These are phyloP conservation scores for Volvox africanus DNA, from an alignment of 139 green algal genomes.

Conservation along the genomic window DNA sequence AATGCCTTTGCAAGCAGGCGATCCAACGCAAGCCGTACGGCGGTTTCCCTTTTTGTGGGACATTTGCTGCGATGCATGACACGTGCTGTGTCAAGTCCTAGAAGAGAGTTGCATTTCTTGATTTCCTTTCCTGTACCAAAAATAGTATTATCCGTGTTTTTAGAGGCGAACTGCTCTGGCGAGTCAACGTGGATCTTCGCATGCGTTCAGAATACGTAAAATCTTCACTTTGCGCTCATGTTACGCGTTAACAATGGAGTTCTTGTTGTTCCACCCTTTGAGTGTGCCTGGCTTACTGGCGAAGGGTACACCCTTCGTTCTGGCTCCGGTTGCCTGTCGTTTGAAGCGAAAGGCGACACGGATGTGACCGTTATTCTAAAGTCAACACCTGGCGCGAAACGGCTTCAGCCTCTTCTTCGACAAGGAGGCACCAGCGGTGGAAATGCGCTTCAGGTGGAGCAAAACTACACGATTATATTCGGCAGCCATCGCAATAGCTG, in stretches of 20 bases:
- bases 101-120: neutral
- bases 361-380: slow-evolving; percentile 89
- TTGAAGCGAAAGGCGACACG: slow-evolving; percentile 74
- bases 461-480: slow-evolving; percentile 91
- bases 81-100: neutral
- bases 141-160: neutral
- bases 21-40: slow-evolving; percentile 6
- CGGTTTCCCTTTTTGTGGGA: neutral
- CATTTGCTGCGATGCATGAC: neutral
- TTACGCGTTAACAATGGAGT: slow-evolving; percentile 65
- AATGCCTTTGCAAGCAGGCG: neutral
- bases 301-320: slow-evolving; percentile 68
- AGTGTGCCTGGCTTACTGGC: slow-evolving; percentile 84
- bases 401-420: slow-evolving; percentile 76
- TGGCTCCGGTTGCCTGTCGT: slow-evolving; percentile 27
- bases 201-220: neutral
- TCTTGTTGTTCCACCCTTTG: slow-evolving; percentile 86
- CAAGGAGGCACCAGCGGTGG: slow-evolving; percentile 3
- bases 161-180: too few species aligned
- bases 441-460: slow-evolving; percentile 58
- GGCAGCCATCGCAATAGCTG: slow-evolving; percentile 88
- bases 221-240: slow-evolving; percentile 12
- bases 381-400: slow-evolving; percentile 69
- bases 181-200: too few species aligned
- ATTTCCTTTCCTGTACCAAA: neutral